phyloP scores from a whole-genome alignment of 768 basidiomycete genomes.

The Russula emetica region DNA sequence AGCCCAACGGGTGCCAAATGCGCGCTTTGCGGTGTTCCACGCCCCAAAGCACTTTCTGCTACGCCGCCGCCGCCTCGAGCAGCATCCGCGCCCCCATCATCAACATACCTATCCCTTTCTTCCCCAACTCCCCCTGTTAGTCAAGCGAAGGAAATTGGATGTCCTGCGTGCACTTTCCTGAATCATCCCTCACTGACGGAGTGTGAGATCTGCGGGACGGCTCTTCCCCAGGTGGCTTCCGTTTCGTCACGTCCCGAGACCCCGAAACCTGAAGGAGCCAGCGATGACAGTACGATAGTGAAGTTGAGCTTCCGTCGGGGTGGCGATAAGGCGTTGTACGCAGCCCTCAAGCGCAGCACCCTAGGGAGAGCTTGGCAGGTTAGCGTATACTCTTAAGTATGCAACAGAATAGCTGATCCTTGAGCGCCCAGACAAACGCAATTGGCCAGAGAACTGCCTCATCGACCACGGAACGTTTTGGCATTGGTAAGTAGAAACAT shows the following conservation, averaged over 20 bases:
- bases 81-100: conserved; percentile 25
- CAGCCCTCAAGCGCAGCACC: conserved; percentile 64
- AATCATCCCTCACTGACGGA: conserved; percentile 68
- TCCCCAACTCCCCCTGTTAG: conserved; percentile 40
- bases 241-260: conserved; percentile 57
- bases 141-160: conserved; percentile 47
- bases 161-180: conserved; percentile 87
- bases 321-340: conserved; percentile 81
- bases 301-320: conserved; percentile 90
- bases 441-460: conserved; percentile 11
- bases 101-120: conserved; percentile 38
- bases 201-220: conserved; percentile 86
- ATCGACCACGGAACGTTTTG: conserved; percentile 35
- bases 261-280: conserved; percentile 36
- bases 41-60: conserved; percentile 37
- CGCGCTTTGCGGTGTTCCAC: conserved; percentile 76
- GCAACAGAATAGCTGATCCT: conserved; percentile 1
- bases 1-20: conserved; percentile 69
- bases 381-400: conserved; percentile 18
- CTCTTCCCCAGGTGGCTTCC: conserved; percentile 43
- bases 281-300: conserved; percentile 48
- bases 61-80: conserved; percentile 28
- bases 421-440: conserved; percentile 15
- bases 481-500: conserved; percentile 48
- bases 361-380: conserved; percentile 76